A percentile compares a stretch with the other conserved stretches of the same genome.
Conservation (phyloP, 2,329 filamentous ascomycete genomes). For the Aureobasidium sp. region DNA sequence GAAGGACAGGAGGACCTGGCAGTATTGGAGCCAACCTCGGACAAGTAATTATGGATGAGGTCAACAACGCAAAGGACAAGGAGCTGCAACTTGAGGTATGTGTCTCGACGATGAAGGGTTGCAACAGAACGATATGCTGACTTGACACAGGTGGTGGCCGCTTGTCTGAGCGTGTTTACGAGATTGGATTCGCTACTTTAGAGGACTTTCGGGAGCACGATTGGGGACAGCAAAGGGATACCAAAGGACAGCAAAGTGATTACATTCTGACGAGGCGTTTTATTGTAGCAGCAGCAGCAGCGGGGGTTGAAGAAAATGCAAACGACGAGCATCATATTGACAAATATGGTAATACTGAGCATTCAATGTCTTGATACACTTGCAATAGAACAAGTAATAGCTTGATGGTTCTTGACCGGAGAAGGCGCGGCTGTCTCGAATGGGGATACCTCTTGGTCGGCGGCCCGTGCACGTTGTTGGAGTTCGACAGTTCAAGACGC, state of each 20-base stretch:
- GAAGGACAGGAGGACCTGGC: constrained; percentile 63
- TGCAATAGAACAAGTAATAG: too few species aligned
- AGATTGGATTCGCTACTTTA: constrained; percentile 91
- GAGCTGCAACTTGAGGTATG: constrained; percentile 90
- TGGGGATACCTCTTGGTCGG: neutral
- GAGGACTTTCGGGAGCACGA: constrained; percentile 14
- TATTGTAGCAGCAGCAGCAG: neutral
- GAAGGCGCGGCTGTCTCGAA: too few species aligned
- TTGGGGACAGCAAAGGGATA: neutral
- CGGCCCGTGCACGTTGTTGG: neutral
- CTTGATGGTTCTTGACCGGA: too few species aligned
- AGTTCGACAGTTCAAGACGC: neutral
- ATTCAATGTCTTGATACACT: too few species aligned
- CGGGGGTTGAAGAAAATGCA: neutral
- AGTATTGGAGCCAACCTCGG: constrained; percentile 90
- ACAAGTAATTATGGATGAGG: constrained; percentile 77
- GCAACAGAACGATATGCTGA: constrained; percentile 17
- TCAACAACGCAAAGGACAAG: constrained; percentile 79
- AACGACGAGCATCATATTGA: constrained; percentile 7
- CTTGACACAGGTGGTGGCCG: constrained; percentile 61
- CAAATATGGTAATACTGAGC: neutral
- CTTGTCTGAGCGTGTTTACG: constrained; percentile 95
- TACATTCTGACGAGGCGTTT: constrained; percentile 8
- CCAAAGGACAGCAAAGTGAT: constrained; percentile 2
- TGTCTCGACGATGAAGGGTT: constrained; percentile 12